These are phyloP conservation scores for Yamadazyma laniorum DNA, from an alignment of 805 yeast genomes.

Conservation along the genomic window DNA sequence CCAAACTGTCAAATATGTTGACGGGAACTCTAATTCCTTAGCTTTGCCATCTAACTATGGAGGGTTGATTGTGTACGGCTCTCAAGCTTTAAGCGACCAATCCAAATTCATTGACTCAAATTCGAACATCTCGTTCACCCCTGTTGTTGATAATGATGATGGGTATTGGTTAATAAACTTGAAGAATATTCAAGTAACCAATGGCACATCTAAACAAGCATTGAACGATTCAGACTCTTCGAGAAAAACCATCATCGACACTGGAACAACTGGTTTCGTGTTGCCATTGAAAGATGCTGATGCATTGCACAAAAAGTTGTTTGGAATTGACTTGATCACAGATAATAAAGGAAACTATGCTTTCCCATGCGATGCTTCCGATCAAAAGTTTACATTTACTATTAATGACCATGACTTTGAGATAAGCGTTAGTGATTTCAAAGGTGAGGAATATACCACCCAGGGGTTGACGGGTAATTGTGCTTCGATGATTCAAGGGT, in stretches of 20 bases:
- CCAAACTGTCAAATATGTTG: constrained; percentile 17
- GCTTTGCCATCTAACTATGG: constrained; percentile 29
- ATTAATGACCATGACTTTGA: constrained; percentile 48
- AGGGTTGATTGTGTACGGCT: constrained; percentile 27
- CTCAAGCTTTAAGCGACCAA: constrained; percentile 15
- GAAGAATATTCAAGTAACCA: constrained; percentile 32
- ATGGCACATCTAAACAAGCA: constrained; percentile 3
- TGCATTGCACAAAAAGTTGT: constrained; percentile 44
- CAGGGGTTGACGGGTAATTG: constrained; percentile 48
- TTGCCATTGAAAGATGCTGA: constrained; percentile 56
- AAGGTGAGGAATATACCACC: constrained; percentile 46
- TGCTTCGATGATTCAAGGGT: constrained; percentile 63
- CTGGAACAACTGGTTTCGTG: constrained; percentile 65
- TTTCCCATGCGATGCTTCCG: constrained; percentile 51
- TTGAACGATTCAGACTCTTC: constrained; percentile 17
- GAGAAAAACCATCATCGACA: constrained; percentile 53
- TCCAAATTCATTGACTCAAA: constrained; percentile 23
- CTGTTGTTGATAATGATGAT: constrained; percentile 29
- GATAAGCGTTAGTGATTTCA: constrained; percentile 40
- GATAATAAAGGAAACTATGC: constrained; percentile 62
- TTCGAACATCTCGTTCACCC: constrained; percentile 37
- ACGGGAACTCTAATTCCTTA: constrained; percentile 23
- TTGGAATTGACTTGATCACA: constrained; percentile 47
- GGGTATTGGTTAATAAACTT: constrained; percentile 55
- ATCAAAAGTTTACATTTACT: constrained; percentile 33